Conservation (phyloP, 2,329 filamentous ascomycete genomes). For the Stachybotrys chartarum region DNA sequence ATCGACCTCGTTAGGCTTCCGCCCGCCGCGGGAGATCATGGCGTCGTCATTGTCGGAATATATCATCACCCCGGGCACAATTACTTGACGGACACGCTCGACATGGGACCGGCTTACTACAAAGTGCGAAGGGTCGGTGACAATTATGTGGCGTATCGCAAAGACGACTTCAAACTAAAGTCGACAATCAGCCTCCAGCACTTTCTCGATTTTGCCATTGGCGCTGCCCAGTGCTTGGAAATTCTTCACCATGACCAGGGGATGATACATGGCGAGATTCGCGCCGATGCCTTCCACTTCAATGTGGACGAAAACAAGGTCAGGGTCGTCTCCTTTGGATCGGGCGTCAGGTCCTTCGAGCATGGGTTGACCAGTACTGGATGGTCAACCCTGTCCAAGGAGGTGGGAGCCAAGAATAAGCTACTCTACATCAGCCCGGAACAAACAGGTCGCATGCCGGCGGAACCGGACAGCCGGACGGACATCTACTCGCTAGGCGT, state of each 20-base stretch:
- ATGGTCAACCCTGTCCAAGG: constrained; percentile 76
- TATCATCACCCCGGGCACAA: constrained; percentile 75
- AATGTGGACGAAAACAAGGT: constrained; percentile 63
- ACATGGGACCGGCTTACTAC: constrained; percentile 73
- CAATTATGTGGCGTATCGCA: constrained; percentile 36
- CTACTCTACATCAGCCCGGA: constrained; percentile 89
- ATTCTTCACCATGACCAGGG: constrained; percentile 84
- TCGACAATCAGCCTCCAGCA: constrained; percentile 62
- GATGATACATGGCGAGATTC: constrained; percentile 83
- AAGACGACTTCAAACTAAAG: constrained; percentile 38
- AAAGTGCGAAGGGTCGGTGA: constrained; percentile 46
- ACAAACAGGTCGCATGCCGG: constrained; percentile 87
- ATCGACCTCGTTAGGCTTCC: constrained; percentile 71
- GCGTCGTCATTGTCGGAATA: constrained; percentile 68
- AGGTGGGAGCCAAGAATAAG: constrained; percentile 82
- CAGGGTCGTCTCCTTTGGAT: constrained; percentile 78
- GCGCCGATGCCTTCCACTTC: constrained; percentile 87
- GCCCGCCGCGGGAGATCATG: constrained; percentile 60
- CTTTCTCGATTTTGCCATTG: constrained; percentile 88
- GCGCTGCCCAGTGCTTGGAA: constrained; percentile 78
- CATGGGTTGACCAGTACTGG: constrained; percentile 80
- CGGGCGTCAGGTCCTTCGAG: constrained; percentile 81
- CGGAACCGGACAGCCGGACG: constrained; percentile 83
- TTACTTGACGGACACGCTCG: constrained; percentile 60
- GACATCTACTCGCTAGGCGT: constrained; percentile 92